Base-by-base conservation (phyloP, 2,329 filamentous ascomycete species). In the Colletotrichum lindemuthianum region DNA sequence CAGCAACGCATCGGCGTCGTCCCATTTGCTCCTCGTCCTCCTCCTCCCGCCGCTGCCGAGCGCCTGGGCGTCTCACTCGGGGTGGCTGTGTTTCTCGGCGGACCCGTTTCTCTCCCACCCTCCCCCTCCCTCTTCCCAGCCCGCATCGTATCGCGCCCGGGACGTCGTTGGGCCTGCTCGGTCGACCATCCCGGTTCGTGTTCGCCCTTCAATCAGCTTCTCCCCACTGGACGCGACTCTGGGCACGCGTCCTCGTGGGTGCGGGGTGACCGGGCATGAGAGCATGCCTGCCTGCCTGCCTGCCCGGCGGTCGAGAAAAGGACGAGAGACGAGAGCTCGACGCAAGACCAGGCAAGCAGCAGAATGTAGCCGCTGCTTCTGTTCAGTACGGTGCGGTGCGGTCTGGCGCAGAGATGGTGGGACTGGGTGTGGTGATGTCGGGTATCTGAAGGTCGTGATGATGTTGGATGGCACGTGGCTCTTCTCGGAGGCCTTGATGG, bases 81-180 rank as follows among this genome's bases (percentile, higher is more conserved):
- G 50, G 58, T 65, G 58, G 61, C 61, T 65, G 58, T 65, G 61
- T 65, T 65, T 61, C 61, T 65, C 45, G 58, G 61, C 61, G 47
- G 61, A 65, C 51, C 61, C 51, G 58, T 65, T 39, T 15, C 56
- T 40, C 54, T 39, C 61, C 50, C 57, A 51, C 61, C 58, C 24
- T 24, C 24, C 24, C 24, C 24, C 24, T 24, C 24, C 24, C 24
- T n/a, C 24, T 24, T 4, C 24, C 24, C 24, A 24, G 24, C 24
- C 24, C 24, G 4, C 24, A 24, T 24, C 58, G 58, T 51, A 60
- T 65, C 58, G 57, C 58, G 61, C 58, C 58, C 61, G 61, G 51
- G n/a, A 47, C n/a, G 51, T 52, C 40, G 58, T 61, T 24, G 24
- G 24, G 24, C 24, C 24, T 24, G 24, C 24, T 24, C 24, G 24